Percentiles rank a stretch among this genome's conserved stretches.
phyloP scores from a whole-genome alignment of 768 basidiomycete genomes.

The Leucogyrophana mollusca region DNA sequence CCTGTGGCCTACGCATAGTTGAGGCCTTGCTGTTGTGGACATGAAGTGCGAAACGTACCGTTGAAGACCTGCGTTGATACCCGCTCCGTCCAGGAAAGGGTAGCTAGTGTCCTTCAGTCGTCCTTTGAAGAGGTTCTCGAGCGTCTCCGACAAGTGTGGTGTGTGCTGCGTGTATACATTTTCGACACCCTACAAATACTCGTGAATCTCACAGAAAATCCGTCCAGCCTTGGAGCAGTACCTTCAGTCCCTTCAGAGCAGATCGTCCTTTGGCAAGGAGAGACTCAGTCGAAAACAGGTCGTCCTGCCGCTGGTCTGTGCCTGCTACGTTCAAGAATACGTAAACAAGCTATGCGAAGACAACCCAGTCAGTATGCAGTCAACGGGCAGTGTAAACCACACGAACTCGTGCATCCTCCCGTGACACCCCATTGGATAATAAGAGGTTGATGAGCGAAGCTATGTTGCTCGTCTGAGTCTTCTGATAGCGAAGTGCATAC shows the following conservation, averaged over 20 bases:
- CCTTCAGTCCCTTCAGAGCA: conserved; percentile 94
- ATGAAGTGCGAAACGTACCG: conserved; percentile 39
- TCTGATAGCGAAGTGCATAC: conserved; percentile 94
- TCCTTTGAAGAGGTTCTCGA: conserved; percentile 87
- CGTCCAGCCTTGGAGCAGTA: conserved; percentile 22
- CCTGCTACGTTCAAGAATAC: conserved; percentile 91
- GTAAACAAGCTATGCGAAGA: conserved; percentile 73
- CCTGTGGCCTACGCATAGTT: conserved; percentile 68
- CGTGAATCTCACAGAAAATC: conserved; percentile 7
- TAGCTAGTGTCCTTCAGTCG: conserved; percentile 84
- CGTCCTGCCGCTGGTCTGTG: conserved; percentile 94
- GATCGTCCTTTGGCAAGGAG: conserved; percentile 92
- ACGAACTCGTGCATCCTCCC: conserved; percentile 72
- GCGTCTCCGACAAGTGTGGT: conserved; percentile 88
- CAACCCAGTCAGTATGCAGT: conserved; percentile 8
- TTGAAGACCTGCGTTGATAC: conserved; percentile 69
- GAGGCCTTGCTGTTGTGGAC: neutral
- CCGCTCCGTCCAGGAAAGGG: conserved; percentile 79
- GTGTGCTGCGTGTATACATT: conserved; percentile 98
- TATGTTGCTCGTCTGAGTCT: conserved; percentile 80
- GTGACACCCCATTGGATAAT: conserved; percentile 70
- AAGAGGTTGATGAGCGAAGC: conserved; percentile 72
- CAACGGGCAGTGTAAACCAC: conserved; percentile 8
- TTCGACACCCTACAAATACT: conserved; percentile 79
- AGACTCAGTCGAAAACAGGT: conserved; percentile 94